These are phyloP conservation scores for Aspergillus awamori DNA, from an alignment of 2,329 filamentous ascomycete species.

Conservation along the genomic window DNA sequence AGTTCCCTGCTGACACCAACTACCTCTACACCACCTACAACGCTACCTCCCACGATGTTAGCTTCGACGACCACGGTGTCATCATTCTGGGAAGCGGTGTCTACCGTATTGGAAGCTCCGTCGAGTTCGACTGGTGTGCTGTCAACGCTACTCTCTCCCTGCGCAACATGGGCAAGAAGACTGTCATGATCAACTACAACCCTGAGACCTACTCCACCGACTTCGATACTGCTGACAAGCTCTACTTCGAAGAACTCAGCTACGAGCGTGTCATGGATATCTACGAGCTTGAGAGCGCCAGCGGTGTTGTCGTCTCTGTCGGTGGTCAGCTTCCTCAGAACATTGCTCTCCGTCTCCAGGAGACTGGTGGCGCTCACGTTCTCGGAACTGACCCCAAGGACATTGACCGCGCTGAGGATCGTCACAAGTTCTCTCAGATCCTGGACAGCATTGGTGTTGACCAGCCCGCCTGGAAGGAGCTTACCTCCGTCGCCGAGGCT, in stretches of 20 bases:
- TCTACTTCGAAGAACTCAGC: slow-evolving; percentile 96
- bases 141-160: slow-evolving; percentile 86
- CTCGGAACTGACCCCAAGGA: slow-evolving; percentile 90
- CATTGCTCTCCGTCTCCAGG: slow-evolving; percentile 91
- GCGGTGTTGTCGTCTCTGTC: slow-evolving; percentile 90
- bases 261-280: slow-evolving; percentile 99
- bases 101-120: slow-evolving; percentile 95
- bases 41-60: slow-evolving; percentile 87
- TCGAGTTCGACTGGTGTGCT: slow-evolving; percentile 99
- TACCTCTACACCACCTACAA: slow-evolving; percentile 99
- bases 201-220: slow-evolving; percentile 83
- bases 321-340: slow-evolving; percentile 97
- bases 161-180: slow-evolving; percentile 89
- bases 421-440: slow-evolving; percentile 97
- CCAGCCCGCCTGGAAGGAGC: slow-evolving; percentile 97
- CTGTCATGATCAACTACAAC: slow-evolving; percentile 94
- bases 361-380: slow-evolving; percentile 84
- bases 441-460: slow-evolving; percentile 95
- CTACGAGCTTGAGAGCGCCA: slow-evolving; percentile 85
- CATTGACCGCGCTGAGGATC: slow-evolving; percentile 97
- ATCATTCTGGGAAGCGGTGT: slow-evolving; percentile 92
- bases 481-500: slow-evolving; percentile 86
- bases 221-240: slow-evolving; percentile 82
- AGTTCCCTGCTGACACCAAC: slow-evolving; percentile 94
- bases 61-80: slow-evolving; percentile 88